A percentile compares a stretch with the other conserved stretches of the same genome.
phyloP scores from a whole-genome alignment of 2,329 filamentous ascomycete genomes.

The Diaporthe caulivora region DNA sequence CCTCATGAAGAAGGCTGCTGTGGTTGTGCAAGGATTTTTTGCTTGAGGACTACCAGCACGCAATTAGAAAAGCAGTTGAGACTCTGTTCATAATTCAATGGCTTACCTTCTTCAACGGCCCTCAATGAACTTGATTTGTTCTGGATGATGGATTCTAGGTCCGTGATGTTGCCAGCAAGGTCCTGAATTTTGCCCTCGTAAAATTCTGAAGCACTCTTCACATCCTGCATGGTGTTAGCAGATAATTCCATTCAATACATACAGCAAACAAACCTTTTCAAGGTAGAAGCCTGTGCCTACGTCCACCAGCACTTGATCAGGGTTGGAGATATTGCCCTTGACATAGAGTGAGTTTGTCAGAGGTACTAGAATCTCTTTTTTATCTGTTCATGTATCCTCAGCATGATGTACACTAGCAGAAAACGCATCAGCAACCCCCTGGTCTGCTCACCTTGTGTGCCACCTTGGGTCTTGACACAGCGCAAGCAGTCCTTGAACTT shows the following conservation, averaged over 20 bases:
- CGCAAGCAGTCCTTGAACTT: constrained; percentile 93
- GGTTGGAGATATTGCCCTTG: constrained; percentile 80
- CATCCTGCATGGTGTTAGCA: constrained; percentile 53
- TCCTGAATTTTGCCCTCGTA: constrained; percentile 69
- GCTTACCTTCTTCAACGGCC: constrained; percentile 87
- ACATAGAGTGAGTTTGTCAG: constrained; percentile 96
- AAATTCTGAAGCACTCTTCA: constrained; percentile 66
- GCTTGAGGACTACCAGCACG: constrained; percentile 51
- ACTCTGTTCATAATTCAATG: not conserved
- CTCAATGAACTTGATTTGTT: constrained; percentile 86
- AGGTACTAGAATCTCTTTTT: constrained; percentile 83
- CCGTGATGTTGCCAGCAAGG: constrained; percentile 65
- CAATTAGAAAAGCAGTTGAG: constrained; percentile 11
- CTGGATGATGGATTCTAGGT: constrained; percentile 69
- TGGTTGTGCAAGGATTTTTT: constrained; percentile 51
- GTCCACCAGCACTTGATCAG: constrained; percentile 87
- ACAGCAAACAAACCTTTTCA: constrained; percentile 76
- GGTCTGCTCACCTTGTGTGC: constrained; percentile 42
- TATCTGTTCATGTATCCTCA: constrained; percentile 44
- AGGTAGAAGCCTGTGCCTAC: constrained; percentile 95
- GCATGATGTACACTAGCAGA: not conserved
- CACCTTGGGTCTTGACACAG: constrained; percentile 69
- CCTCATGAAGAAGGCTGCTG: constrained; percentile 35
- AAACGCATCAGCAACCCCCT: constrained; percentile 41
- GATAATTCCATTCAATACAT: no score